Conservation (phyloP, 2,329 filamentous ascomycete species). For the Dactylellina sp. region DNA sequence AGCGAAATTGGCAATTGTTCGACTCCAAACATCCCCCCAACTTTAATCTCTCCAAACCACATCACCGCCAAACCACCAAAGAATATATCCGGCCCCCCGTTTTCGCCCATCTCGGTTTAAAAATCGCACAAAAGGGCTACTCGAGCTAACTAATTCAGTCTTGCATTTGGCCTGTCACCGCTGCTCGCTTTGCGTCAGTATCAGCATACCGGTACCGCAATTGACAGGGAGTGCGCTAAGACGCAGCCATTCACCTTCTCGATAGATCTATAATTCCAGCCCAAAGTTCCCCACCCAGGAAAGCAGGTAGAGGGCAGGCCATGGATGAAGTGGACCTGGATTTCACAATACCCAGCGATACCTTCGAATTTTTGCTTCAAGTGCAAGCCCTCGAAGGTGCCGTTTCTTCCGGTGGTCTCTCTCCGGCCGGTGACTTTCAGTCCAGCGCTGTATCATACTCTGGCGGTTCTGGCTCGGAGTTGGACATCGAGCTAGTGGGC, state of each 20-base stretch:
- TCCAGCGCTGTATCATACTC: conserved; percentile 8
- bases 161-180: not conserved
- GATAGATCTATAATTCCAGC: conserved; percentile 22
- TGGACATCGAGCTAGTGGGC: conserved; percentile 41
- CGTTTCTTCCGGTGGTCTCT: not conserved
- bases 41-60: conserved; percentile 20
- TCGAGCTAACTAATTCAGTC: not conserved
- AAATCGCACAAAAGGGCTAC: not conserved
- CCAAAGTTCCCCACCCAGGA: not conserved
- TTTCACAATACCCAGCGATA: conserved; percentile 5
- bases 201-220: no score
- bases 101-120: not conserved
- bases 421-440: conserved; percentile 3
- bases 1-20: conserved; percentile 52
- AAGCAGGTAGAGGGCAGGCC: conserved; percentile 1
- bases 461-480: conserved; percentile 17
- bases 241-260: conserved; percentile 2
- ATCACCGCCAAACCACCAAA: conserved; percentile 22
- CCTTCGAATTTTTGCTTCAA: conserved; percentile 37
- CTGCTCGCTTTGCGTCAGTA: conserved; percentile 16
- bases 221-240: not conserved
- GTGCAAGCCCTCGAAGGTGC: conserved; percentile 15
- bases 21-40: conserved; percentile 28
- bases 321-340: conserved; percentile 31
- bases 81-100: not conserved